Percentiles rank a stretch among this genome's conserved stretches.
These are phyloP conservation scores for Endotrypanum monterogeii DNA, from an alignment of 208 protist genomes.

Conservation along the genomic window DNA sequence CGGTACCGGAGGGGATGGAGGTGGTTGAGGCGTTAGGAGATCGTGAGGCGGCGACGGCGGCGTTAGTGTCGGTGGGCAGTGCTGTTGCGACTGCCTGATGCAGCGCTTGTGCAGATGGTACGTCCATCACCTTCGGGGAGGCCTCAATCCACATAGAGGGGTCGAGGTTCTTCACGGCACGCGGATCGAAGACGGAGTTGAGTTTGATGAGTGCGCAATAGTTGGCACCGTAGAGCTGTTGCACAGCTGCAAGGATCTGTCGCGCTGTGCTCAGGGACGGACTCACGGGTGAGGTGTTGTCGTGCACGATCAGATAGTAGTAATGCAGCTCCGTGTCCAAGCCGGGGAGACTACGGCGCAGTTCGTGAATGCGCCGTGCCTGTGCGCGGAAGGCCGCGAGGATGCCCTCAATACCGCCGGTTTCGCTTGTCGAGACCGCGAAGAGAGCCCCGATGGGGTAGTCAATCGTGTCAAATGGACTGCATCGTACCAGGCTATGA, in stretches of 20 bases:
- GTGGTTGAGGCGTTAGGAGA: not conserved
- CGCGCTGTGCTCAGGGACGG: conserved; percentile 45
- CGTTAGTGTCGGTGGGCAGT: too few relatives aligned
- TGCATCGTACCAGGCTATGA: conserved; percentile 65
- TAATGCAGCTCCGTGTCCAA: conserved; percentile 76
- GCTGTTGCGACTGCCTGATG: conserved; percentile 21
- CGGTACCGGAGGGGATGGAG: conserved; percentile 3
- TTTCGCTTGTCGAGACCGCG: conserved; percentile 56
- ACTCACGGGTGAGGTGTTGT: conserved; percentile 39
- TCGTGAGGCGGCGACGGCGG: conserved; percentile 6
- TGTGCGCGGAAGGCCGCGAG: conserved; percentile 51
- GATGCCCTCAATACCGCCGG: conserved; percentile 56
- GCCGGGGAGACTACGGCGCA: conserved; percentile 48
- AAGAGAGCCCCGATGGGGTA: conserved; percentile 76
- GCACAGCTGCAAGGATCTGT: conserved; percentile 42
- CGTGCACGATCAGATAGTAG: conserved; percentile 80
- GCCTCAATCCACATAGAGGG: conserved; percentile 73
- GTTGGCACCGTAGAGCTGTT: conserved; percentile 49
- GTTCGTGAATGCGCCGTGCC: conserved; percentile 32
- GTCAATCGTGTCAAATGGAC: conserved; percentile 77
- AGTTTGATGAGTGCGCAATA: conserved; percentile 67
- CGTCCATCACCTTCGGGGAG: conserved; percentile 60
- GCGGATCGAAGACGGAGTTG: conserved; percentile 64
- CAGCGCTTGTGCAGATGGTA: conserved; percentile 46
- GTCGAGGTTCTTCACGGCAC: conserved; percentile 55